These are phyloP conservation scores for Austroboletus novae-zelandiae DNA, from an alignment of 1,284 basidiomycete species.

Conservation along the genomic window DNA sequence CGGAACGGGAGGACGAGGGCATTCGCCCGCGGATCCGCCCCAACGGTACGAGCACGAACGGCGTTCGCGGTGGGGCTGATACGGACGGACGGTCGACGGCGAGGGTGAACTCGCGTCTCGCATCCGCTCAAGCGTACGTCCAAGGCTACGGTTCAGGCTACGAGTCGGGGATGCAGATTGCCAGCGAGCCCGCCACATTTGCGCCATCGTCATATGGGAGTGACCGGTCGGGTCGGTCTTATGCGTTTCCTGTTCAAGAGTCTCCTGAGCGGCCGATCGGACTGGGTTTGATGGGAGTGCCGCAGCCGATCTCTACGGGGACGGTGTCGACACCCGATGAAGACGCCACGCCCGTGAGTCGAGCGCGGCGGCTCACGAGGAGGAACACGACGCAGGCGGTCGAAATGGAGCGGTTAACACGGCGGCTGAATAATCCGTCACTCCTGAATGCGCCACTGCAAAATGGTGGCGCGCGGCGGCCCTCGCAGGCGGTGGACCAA, in stretches of 20 bases:
- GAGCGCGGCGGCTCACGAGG: slow-evolving; percentile 20
- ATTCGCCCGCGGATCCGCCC: slow-evolving; percentile 7
- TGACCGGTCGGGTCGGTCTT: slow-evolving; percentile 17
- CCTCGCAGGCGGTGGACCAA: slow-evolving; percentile 15
- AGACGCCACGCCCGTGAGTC: slow-evolving; percentile 24
- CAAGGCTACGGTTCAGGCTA: slow-evolving; percentile 32
- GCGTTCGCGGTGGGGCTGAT: neutral
- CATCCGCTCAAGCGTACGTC: slow-evolving; percentile 30
- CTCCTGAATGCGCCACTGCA: slow-evolving; percentile 6
- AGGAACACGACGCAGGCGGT: slow-evolving; percentile 26
- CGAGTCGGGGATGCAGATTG: slow-evolving; percentile 23
- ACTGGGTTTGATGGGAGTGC: slow-evolving; percentile 29
- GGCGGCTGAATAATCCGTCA: slow-evolving; percentile 14
- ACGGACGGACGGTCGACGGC: slow-evolving; percentile 4
- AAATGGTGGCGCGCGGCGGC: slow-evolving; percentile 17
- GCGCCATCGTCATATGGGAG: slow-evolving; percentile 19
- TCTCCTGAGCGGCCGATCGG: slow-evolving; percentile 25
- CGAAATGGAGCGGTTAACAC: slow-evolving; percentile 19
- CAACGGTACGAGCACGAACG: slow-evolving; percentile 10
- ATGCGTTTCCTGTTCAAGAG: slow-evolving; percentile 28
- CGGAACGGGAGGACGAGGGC: slow-evolving; percentile 23
- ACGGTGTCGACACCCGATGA: slow-evolving; percentile 32
- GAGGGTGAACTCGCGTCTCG: slow-evolving; percentile 17
- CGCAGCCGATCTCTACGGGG: slow-evolving; percentile 16
- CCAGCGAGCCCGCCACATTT: slow-evolving; percentile 13